Conservation (phyloP, 495 filamentous ascomycete genomes). For the Penicillium cinerascens region DNA sequence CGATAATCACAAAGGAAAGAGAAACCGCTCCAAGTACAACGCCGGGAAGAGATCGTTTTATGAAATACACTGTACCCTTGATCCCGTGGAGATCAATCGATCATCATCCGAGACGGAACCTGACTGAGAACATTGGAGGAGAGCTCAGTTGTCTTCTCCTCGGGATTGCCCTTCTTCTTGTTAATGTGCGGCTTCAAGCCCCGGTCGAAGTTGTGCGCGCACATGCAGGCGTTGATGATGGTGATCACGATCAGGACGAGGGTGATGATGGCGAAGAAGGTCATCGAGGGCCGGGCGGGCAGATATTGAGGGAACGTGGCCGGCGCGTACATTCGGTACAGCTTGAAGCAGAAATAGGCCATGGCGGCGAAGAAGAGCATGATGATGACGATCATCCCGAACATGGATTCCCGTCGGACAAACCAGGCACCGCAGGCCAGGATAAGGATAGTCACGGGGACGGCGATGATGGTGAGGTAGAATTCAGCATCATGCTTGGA, state of each 20-base stretch:
- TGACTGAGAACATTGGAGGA: conserved; percentile 42
- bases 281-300: conserved; percentile 74
- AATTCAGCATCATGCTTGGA: conserved; percentile 68
- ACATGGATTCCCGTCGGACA: conserved; percentile 74
- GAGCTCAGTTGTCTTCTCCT: conserved; percentile 78
- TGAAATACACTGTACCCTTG: conserved; percentile 11
- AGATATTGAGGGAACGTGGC: conserved; percentile 53
- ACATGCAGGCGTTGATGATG: conserved; percentile 82
- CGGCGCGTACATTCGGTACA: conserved; percentile 85
- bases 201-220: conserved; percentile 85
- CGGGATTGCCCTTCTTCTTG: conserved; percentile 54
- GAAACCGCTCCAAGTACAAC: conserved; percentile 14
- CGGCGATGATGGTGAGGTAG: conserved; percentile 78
- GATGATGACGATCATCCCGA: conserved; percentile 74
- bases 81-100: conserved; percentile 58
- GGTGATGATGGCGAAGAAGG: conserved; percentile 90
- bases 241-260: conserved; percentile 83
- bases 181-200: conserved; percentile 86
- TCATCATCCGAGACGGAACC: conserved; percentile 76
- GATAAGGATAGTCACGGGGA: conserved; percentile 86
- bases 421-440: conserved; percentile 80
- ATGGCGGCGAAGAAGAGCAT: conserved; percentile 83
- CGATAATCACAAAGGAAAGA: conserved; percentile 8
- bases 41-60: conserved; percentile 11
- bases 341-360: conserved; percentile 97